Conservation (phyloP, 1,139 yeast genomes). For the Entelexis sorbosivorans region DNA sequence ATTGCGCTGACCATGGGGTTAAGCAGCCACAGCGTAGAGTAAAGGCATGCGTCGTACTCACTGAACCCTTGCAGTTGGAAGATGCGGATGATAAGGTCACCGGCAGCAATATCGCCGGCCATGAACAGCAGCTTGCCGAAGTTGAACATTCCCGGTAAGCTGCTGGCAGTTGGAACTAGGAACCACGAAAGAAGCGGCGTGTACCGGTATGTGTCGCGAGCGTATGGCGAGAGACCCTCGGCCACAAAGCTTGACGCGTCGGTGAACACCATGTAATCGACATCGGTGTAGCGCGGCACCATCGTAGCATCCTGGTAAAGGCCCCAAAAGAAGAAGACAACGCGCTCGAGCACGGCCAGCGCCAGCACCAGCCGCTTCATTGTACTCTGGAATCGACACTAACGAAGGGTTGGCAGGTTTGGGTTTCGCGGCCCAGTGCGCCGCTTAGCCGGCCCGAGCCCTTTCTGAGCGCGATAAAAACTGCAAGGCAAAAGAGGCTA, state of each 20-base stretch:
- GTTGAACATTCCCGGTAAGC: slow-evolving; percentile 33
- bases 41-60: slow-evolving; percentile 32
- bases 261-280: slow-evolving; percentile 84
- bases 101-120: slow-evolving; percentile 69
- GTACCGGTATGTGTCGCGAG: slow-evolving; percentile 79
- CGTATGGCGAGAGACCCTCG: slow-evolving; percentile 59
- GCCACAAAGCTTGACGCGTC: slow-evolving; percentile 76
- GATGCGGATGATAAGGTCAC: slow-evolving; percentile 44
- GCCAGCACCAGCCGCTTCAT: slow-evolving; percentile 19
- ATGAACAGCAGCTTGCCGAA: slow-evolving; percentile 76
- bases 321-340: slow-evolving; percentile 69
- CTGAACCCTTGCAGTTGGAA: slow-evolving; percentile 25
- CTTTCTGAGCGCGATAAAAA: too few relatives aligned
- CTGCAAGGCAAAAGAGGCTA: too few relatives aligned
- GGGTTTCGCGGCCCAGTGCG: neutral
- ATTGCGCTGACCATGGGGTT: slow-evolving; percentile 95
- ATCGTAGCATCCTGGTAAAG: slow-evolving; percentile 72
- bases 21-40: slow-evolving; percentile 59
- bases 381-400: neutral
- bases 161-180: slow-evolving; percentile 49
- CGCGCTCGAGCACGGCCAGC: slow-evolving; percentile 39
- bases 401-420: neutral
- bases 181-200: slow-evolving; percentile 86
- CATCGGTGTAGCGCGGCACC: slow-evolving; percentile 81
- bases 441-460: too few relatives aligned